Conservation (phyloP, 345 rosid species). For the Heritiera littoralis region DNA sequence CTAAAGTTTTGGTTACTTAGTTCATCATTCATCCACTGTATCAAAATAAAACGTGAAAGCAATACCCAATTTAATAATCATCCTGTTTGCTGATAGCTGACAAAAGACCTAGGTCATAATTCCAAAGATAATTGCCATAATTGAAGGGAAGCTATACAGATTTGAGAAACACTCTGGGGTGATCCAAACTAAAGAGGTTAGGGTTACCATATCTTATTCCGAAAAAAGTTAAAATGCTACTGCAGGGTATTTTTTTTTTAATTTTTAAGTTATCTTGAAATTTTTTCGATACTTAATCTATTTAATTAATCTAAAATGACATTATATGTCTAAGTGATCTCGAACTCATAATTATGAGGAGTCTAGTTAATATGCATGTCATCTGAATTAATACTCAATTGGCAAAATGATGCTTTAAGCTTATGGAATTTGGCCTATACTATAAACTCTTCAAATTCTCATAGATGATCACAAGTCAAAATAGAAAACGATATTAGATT, state of each 20-base stretch:
- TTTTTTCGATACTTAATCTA: too few species aligned
- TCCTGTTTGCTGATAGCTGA: slow-evolving; percentile 30
- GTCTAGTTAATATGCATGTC: too few species aligned
- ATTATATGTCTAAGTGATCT: too few species aligned
- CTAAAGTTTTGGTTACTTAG: slow-evolving; percentile 4
- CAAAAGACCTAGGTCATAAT: slow-evolving; percentile 23
- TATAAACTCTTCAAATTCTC: background rate
- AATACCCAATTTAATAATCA: slow-evolving; percentile 13
- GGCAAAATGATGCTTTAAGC: too few species aligned
- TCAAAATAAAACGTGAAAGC: slow-evolving; percentile 13
- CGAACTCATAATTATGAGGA: too few species aligned
- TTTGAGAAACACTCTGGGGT: background rate
- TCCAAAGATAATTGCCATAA: slow-evolving; percentile 32
- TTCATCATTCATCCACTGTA: background rate
- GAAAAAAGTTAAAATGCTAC: background rate
- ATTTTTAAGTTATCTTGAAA: too few species aligned
- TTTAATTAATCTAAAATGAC: too few species aligned
- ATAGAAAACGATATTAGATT: background rate
- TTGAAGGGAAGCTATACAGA: slow-evolving; percentile 15
- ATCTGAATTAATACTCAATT: too few species aligned
- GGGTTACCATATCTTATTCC: background rate
- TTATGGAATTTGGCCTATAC: background rate
- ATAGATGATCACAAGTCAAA: background rate
- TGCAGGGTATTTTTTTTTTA: too few species aligned
- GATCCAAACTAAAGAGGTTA: background rate